Conservation (phyloP, 1,284 basidiomycete species). For the Cryptococcus jaspeensis region DNA sequence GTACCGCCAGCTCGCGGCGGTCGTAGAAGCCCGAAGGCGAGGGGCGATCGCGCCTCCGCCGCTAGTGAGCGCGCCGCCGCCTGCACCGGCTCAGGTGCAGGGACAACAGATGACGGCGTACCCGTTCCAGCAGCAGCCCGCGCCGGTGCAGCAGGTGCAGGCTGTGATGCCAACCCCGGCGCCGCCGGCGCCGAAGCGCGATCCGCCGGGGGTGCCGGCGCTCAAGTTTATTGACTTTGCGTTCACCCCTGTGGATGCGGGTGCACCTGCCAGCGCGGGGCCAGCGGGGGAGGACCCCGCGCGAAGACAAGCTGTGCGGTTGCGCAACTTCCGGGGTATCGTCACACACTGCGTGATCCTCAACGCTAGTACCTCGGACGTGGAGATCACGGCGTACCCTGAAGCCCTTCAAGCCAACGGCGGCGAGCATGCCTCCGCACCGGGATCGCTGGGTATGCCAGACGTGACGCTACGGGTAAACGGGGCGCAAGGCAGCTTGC, state of each 20-base stretch:
- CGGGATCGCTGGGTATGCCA: constrained; percentile 6
- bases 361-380: constrained; percentile 29
- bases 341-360: constrained; percentile 43
- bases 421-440: too few species aligned
- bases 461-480: constrained; percentile 38
- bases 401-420: neutral
- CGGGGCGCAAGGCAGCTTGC: constrained; percentile 28
- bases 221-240: constrained; percentile 33
- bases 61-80: neutral
- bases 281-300: neutral
- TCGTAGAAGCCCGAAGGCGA: constrained; percentile 34
- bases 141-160: constrained; percentile 6
- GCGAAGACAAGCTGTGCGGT: constrained; percentile 26
- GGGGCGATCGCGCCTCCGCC: neutral
- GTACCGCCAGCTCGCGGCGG: constrained; percentile 35
- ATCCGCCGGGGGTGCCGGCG: constrained; percentile 24
- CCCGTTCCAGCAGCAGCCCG: constrained; percentile 3
- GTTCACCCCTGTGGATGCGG: constrained; percentile 13
- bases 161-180: constrained; percentile 3
- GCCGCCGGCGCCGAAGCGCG: constrained; percentile 4
- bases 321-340: constrained; percentile 44
- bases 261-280: neutral
- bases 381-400: constrained; percentile 43
- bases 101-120: neutral
- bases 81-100: neutral